Conservation (phyloP, 768 basidiomycete genomes). For the Cystofilobasidium bisporidii region DNA sequence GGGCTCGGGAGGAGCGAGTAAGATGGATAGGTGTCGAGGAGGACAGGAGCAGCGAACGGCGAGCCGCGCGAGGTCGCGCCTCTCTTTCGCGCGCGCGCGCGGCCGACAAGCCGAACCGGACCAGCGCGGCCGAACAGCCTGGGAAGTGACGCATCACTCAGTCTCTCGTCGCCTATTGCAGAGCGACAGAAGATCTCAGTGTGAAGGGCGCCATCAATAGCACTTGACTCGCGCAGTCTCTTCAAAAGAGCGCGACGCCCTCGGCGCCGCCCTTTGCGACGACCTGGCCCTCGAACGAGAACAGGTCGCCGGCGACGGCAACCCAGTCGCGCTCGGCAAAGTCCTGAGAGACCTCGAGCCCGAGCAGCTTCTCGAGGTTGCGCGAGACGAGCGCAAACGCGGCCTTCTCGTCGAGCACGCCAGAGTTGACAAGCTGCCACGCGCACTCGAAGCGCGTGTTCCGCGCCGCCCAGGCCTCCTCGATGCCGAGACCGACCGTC, state of each 20-base stretch:
- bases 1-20: no score
- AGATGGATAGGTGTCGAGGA: no score
- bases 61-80: no score
- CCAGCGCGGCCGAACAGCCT: no score
- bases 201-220: no score
- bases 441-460: slow-evolving; percentile 70
- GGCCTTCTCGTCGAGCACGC: slow-evolving; percentile 4
- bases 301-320: slow-evolving; percentile 20
- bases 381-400: slow-evolving; percentile 51
- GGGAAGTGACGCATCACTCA: no score
- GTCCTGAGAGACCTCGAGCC: slow-evolving; percentile 32
- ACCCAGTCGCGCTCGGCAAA: slow-evolving; percentile 19
- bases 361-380: slow-evolving; percentile 52
- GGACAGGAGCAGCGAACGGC: no score
- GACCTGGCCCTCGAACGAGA: slow-evolving; percentile 21
- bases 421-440: slow-evolving; percentile 53
- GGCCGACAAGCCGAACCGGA: no score
- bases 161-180: no score
- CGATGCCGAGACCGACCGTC: slow-evolving; percentile 41
- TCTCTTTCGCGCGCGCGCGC: no score
- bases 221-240: no score
- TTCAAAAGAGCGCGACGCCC: slow-evolving; percentile 13
- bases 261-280: slow-evolving; percentile 17
- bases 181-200: no score
- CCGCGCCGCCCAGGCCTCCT: slow-evolving; percentile 37